phyloP scores from a whole-genome alignment of 805 yeast species.

The Maudiozyma turicensis region DNA sequence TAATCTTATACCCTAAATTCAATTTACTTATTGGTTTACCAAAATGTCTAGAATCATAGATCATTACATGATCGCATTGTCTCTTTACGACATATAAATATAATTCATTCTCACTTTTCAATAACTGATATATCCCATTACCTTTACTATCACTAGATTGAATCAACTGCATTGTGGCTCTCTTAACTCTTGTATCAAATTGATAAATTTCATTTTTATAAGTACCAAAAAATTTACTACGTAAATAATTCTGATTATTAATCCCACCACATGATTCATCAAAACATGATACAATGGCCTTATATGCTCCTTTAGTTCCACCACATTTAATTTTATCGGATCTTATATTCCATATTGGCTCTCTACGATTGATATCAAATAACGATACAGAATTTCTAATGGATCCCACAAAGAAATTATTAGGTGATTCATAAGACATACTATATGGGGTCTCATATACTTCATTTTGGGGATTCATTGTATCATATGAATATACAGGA shows the following conservation, averaged over 20 bases:
- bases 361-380: constrained; percentile 25
- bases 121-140: constrained; percentile 30
- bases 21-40: constrained; percentile 9
- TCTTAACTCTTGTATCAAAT: constrained; percentile 15
- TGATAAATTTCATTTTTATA: constrained; percentile 22
- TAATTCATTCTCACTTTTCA: constrained; percentile 30
- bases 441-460: constrained; percentile 26
- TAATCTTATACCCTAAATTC: constrained; percentile 15
- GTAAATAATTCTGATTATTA: not conserved
- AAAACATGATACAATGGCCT: constrained; percentile 25
- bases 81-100: constrained; percentile 30
- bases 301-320: constrained; percentile 3
- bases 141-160: constrained; percentile 4
- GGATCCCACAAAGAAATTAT: constrained; percentile 29
- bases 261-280: constrained; percentile 7
- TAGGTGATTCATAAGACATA: constrained; percentile 12
- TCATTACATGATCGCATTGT: constrained; percentile 21
- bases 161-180: not conserved
- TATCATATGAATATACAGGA: constrained; percentile 16
- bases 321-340: constrained; percentile 4
- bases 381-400: constrained; percentile 19
- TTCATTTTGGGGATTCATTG: constrained; percentile 28
- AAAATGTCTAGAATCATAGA: constrained; percentile 28
- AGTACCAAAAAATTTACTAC: constrained; percentile 17
- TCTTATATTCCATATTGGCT: constrained; percentile 16